Evolutionary conservation across 2,329 filamentous ascomycete species (phyloP).

Genomic region (Curvularia lunata): DNA sequence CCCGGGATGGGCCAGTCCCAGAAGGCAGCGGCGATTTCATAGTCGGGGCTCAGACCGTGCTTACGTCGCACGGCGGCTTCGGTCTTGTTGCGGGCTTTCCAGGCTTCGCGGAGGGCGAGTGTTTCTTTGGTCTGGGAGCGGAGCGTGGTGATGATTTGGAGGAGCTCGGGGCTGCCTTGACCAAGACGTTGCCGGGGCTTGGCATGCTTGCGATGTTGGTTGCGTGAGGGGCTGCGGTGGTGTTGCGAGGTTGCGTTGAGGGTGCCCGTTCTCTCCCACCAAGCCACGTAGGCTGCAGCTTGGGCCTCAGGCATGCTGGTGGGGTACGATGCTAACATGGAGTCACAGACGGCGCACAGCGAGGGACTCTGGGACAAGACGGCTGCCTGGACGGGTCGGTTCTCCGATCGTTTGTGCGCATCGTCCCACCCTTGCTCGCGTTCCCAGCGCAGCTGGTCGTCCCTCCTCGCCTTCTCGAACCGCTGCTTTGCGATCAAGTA

Average conservation of each 20-base stretch:
- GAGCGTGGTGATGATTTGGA: conserved; percentile 16
- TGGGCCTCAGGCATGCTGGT: conserved; percentile 12
- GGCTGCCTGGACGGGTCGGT: conserved; percentile 14
- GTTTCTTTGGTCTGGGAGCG: conserved; percentile 11
- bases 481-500: conserved; percentile 22
- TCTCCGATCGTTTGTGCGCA: conserved; percentile 15
- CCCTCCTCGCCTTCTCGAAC: conserved; percentile 19
- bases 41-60: conserved; percentile 22
- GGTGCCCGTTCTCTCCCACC: conserved; percentile 34
- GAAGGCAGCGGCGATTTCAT: conserved; percentile 22
- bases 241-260: conserved; percentile 13
- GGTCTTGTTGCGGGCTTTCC: conserved; percentile 23
- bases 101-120: conserved; percentile 12
- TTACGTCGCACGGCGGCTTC: conserved; percentile 34
- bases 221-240: conserved; percentile 5
- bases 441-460: conserved; percentile 30
- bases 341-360: conserved; percentile 22
- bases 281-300: conserved; percentile 19
- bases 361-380: conserved; percentile 9
- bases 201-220: neutral
- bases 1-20: conserved; percentile 28
- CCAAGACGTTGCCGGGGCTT: neutral
- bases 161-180: conserved; percentile 10
- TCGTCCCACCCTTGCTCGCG: conserved; percentile 33
- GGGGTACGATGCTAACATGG: conserved; percentile 14